Conservation (phyloP, 192 early-diverging fungal species). For the Backusella macrospora region DNA sequence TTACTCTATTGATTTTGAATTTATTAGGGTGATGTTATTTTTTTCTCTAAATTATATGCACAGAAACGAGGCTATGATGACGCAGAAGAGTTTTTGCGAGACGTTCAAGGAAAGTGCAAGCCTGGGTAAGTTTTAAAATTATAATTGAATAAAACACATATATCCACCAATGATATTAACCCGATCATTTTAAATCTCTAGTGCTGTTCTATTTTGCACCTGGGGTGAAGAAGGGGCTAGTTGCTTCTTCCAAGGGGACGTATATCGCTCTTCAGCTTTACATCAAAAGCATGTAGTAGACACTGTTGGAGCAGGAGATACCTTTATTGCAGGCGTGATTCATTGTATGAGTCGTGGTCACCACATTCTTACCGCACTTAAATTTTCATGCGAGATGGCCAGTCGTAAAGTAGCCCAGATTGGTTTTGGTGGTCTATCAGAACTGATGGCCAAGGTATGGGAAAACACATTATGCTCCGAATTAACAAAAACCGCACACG, state of each 20-base stretch:
- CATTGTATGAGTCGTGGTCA: conserved; percentile 36
- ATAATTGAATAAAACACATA: neutral
- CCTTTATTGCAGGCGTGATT: conserved; percentile 59
- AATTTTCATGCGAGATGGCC: conserved; percentile 51
- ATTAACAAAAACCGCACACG: conserved; percentile 9
- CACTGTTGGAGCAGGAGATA: conserved; percentile 58
- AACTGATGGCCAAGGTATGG: conserved; percentile 8
- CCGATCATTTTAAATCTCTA: conserved; percentile 7
- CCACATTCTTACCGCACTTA: conserved; percentile 31
- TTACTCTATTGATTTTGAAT: neutral
- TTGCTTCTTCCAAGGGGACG: conserved; percentile 41
- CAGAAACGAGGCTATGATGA: conserved; percentile 57
- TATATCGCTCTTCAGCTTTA: conserved; percentile 38
- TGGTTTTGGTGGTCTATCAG: conserved; percentile 44
- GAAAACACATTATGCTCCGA: conserved; percentile 6
- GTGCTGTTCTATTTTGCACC: conserved; percentile 64
- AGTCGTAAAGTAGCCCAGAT: conserved; percentile 51
- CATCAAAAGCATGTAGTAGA: conserved; percentile 42
- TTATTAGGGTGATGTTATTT: conserved; percentile 56
- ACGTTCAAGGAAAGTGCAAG: conserved; percentile 19
- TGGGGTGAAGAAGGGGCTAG: conserved; percentile 64
- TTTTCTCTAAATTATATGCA: conserved; percentile 69
- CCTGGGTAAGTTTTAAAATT: conserved; percentile 22
- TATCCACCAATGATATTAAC: neutral
- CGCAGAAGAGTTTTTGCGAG: conserved; percentile 34